These are phyloP conservation scores for Wallacemonas sp. DNA, from an alignment of 208 protist species.

Conservation along the genomic window DNA sequence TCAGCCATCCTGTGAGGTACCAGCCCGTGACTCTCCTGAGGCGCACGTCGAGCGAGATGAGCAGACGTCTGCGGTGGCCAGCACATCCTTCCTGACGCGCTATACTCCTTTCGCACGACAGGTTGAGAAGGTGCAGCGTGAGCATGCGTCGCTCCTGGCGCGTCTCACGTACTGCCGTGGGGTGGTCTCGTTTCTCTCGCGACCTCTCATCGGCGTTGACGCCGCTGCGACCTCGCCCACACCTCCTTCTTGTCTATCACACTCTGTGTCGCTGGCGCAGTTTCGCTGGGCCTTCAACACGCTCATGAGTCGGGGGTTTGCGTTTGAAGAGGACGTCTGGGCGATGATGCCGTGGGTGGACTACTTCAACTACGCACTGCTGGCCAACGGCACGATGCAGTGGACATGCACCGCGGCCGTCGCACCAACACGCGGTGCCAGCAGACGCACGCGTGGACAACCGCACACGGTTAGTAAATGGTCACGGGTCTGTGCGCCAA, in stretches of 20 bases:
- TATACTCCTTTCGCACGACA: conserved; percentile 3
- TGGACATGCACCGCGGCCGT: too few relatives aligned
- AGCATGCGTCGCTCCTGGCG: not conserved
- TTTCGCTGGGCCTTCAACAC: conserved; percentile 89
- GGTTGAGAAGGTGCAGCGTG: not conserved
- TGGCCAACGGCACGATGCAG: conserved; percentile 68
- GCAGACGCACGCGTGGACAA: too few relatives aligned
- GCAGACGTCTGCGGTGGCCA: not conserved
- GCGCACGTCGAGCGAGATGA: too few relatives aligned
- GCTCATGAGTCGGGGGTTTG: conserved; percentile 85
- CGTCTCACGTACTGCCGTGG: not conserved
- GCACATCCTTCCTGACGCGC: not conserved
- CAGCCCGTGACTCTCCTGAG: too few relatives aligned
- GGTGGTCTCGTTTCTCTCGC: not conserved
- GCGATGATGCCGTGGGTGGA: conserved; percentile 90
- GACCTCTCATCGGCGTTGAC: not conserved
- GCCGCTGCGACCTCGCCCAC: not conserved
- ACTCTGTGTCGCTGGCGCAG: conserved; percentile 18
- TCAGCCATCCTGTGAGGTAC: not conserved
- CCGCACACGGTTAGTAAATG: too few relatives aligned
- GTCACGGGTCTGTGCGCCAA: too few relatives aligned
- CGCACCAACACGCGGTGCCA: too few relatives aligned
- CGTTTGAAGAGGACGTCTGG: conserved; percentile 83
- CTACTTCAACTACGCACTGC: conserved; percentile 91
- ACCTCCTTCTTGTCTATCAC: not conserved